Conservation (phyloP, 345 rosid species). For the Citrus medica region DNA sequence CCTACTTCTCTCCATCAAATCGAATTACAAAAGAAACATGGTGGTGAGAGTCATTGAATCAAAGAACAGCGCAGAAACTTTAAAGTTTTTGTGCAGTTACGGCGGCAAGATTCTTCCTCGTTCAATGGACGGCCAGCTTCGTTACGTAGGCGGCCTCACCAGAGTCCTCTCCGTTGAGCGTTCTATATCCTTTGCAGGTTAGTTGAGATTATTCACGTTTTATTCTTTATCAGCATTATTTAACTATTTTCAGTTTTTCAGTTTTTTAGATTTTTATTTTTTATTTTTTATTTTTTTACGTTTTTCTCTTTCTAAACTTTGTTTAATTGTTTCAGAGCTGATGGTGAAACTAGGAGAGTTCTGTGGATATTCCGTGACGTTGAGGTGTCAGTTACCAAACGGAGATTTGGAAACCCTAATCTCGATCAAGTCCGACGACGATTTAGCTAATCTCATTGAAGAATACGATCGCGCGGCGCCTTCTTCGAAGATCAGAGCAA, state of each 20-base stretch:
- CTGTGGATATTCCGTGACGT: slow-evolving; percentile 49
- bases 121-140: slow-evolving; percentile 63
- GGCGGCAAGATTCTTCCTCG: slow-evolving; percentile 77
- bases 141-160: slow-evolving; percentile 82
- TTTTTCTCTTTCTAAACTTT: not conserved
- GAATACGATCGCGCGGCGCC: slow-evolving; percentile 38
- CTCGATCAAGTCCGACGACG: slow-evolving; percentile 77
- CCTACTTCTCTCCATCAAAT: too few relatives aligned
- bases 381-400: slow-evolving; percentile 71
- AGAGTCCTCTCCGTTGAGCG: slow-evolving; percentile 76
- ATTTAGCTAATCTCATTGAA: slow-evolving; percentile 46
- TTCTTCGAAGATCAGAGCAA: slow-evolving; percentile 46
- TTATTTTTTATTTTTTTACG: not conserved
- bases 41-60: slow-evolving; percentile 18
- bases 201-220: not conserved
- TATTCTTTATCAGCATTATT: not conserved
- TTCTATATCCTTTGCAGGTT: slow-evolving; percentile 63
- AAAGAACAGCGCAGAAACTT: not conserved
- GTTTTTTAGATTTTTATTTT: not conserved
- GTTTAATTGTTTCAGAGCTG: slow-evolving; percentile 31
- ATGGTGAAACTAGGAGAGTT: slow-evolving; percentile 60
- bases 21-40: not conserved
- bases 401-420: slow-evolving; percentile 82
- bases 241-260: not conserved
- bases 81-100: slow-evolving; percentile 88